Percentiles rank a stretch among this genome's conserved stretches.
Conservation (phyloP, 2,329 filamentous ascomycete genomes). For the Penicillium oxalicum region DNA sequence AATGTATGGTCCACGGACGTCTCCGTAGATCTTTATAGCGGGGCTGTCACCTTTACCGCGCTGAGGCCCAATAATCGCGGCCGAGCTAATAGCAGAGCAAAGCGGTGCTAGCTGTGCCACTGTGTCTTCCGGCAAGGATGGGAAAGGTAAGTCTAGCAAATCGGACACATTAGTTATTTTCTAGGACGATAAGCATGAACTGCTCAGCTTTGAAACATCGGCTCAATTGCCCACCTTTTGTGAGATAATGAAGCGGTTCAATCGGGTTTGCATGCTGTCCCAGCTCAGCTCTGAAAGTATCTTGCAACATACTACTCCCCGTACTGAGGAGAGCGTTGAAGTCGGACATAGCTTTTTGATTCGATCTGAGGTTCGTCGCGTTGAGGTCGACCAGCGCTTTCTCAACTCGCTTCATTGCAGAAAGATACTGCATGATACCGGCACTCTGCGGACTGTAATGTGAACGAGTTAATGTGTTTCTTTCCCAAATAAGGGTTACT, state of each 20-base stretch:
- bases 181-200: not conserved
- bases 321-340: conserved; percentile 69
- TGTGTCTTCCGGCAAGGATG: conserved; percentile 69
- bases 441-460: conserved; percentile 63
- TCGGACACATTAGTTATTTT: conserved; percentile 3
- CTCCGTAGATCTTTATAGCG: conserved; percentile 76
- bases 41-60: conserved; percentile 56
- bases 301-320: conserved; percentile 77
- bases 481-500: not conserved
- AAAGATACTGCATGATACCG: conserved; percentile 77
- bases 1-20: conserved; percentile 82
- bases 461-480: not conserved
- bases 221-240: conserved; percentile 56
- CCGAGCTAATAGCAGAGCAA: conserved; percentile 66
- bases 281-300: conserved; percentile 72
- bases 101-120: conserved; percentile 72
- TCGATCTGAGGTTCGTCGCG: conserved; percentile 83
- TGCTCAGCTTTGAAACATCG: not conserved
- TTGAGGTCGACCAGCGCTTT: conserved; percentile 79
- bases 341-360: conserved; percentile 80
- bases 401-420: conserved; percentile 81
- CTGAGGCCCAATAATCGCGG: conserved; percentile 49
- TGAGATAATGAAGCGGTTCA: conserved; percentile 87
- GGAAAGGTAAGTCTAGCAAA: conserved; percentile 61
- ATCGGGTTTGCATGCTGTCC: conserved; percentile 72